Base-by-base conservation (phyloP, 352 stramenopile species). In the Elongisporangium anandrum region DNA sequence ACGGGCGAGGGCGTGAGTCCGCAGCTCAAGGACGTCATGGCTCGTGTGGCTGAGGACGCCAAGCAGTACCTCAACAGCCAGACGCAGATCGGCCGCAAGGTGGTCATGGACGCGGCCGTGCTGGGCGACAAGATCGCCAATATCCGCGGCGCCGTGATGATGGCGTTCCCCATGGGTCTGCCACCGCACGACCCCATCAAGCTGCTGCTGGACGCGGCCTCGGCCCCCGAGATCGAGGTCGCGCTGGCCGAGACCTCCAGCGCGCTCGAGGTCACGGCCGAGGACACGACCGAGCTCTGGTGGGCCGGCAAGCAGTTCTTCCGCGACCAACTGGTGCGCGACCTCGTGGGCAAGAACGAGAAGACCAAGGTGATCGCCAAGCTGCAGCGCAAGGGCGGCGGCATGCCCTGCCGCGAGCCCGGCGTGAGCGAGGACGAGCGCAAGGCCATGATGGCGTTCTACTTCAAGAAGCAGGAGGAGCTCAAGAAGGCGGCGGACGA, bases 381-480 rank as follows among this genome's bases (percentile, higher is more conserved):
- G 70, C 75, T 99, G 50, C 89, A 97, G 68, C 87, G 84, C 41
- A 88, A 94, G 64, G 91, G 88, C 29, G 78, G 64, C 26, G 95
- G 96, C 19, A 85, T 95, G 57, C 96, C 95, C 0, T 77, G 77
- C 39, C 81, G 82, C 20, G 82, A 94, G 61, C 81, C 81, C 0
- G 85, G 69, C 4, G 83, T 98, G 26, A 97, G 80, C 55, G 95
- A 98, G 63, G 94, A 97, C 21, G 96, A 99, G 66, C 87, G 94
- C 52, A 98, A 98, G 75, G 92, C 94, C 26, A 99, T 98, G 94
- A 98, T 98, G 88, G 94, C 92, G 22, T 97, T 97, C 60, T 98
- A 98, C 72, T 95, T 93, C 54, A 92, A 92, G 63, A 94, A 95
- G 64, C 86, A 97, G 59, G 85, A 97, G 59, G 85, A 96, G 59